Percentiles rank a stretch among this genome's conserved stretches.
Conservation (phyloP, 2,329 filamentous ascomycete genomes). For the Hymenoscyphus fructigenus region DNA sequence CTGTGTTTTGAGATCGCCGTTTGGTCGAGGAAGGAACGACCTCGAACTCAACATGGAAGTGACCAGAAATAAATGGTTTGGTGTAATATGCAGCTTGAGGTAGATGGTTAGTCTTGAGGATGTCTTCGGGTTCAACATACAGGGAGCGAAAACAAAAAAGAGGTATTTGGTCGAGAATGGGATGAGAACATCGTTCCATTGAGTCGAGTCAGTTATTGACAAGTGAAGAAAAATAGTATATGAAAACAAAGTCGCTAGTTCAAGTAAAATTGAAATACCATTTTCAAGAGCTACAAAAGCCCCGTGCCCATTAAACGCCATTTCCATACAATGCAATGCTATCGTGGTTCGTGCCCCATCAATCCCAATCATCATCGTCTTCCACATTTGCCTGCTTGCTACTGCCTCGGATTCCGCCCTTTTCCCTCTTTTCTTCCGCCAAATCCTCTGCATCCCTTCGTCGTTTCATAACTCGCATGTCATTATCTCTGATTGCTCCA, state of each 20-base stretch:
- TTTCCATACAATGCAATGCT: not conserved
- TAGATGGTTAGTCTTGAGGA: too few species aligned
- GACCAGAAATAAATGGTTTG: too few species aligned
- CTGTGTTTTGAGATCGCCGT: too few species aligned
- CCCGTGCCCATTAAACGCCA: not conserved
- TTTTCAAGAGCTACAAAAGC: not conserved
- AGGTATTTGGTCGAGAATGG: too few species aligned
- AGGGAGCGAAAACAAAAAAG: too few species aligned
- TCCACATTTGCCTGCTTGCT: slow-evolving; percentile 28
- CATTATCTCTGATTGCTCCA: slow-evolving; percentile 74
- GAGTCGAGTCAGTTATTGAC: not conserved
- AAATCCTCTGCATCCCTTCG: slow-evolving; percentile 34
- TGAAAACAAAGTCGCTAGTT: not conserved
- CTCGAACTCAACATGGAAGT: too few species aligned
- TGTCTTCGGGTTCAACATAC: too few species aligned
- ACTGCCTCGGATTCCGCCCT: slow-evolving; percentile 32
- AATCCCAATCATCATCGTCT: slow-evolving; percentile 56
- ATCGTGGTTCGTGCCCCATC: slow-evolving; percentile 19
- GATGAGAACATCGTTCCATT: too few species aligned
- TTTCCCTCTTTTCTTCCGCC: slow-evolving; percentile 34
- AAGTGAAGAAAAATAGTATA: not conserved
- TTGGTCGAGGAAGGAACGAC: too few species aligned
- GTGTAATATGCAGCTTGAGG: too few species aligned
- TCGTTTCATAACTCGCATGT: slow-evolving; percentile 63
- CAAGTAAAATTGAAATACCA: not conserved